phyloP scores from a whole-genome alignment of 2,329 filamentous ascomycete genomes.

The Calonectria honghensis region DNA sequence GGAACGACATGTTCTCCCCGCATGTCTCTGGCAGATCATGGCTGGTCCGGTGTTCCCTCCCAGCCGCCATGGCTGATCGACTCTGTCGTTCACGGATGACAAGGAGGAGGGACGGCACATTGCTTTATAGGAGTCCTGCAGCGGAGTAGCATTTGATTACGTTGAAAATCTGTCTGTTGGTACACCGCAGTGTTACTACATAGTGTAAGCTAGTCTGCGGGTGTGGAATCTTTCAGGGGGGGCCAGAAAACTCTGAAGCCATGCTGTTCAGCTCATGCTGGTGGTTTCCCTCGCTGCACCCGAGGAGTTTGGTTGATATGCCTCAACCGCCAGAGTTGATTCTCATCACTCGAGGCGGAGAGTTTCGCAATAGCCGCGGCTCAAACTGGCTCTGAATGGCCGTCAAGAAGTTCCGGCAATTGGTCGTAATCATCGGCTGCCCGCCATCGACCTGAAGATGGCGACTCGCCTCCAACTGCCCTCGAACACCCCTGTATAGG shows the following conservation, averaged over 20 bases:
- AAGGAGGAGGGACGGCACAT: background rate
- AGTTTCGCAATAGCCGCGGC: background rate
- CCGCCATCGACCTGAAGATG: background rate
- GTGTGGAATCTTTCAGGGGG: background rate
- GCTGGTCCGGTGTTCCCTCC: background rate
- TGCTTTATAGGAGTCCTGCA: background rate
- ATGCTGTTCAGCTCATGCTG: background rate
- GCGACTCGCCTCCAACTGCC: background rate
- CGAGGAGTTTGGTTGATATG: background rate
- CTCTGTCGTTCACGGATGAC: background rate
- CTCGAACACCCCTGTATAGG: background rate
- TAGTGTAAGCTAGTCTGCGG: background rate
- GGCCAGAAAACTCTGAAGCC: background rate
- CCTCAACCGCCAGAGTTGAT: background rate
- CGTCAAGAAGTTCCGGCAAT: background rate
- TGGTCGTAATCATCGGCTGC: background rate
- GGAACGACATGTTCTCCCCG: background rate
- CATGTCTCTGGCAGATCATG: background rate
- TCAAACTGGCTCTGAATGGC: background rate
- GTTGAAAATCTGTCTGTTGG: conserved; percentile 2
- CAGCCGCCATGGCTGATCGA: background rate
- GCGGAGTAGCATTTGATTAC: background rate
- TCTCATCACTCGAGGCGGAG: background rate
- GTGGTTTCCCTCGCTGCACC: too few species aligned
- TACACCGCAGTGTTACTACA: background rate